These are phyloP conservation scores for Phlyctochytrium bullatum DNA, from an alignment of 192 early-diverging fungal species.

Conservation along the genomic window DNA sequence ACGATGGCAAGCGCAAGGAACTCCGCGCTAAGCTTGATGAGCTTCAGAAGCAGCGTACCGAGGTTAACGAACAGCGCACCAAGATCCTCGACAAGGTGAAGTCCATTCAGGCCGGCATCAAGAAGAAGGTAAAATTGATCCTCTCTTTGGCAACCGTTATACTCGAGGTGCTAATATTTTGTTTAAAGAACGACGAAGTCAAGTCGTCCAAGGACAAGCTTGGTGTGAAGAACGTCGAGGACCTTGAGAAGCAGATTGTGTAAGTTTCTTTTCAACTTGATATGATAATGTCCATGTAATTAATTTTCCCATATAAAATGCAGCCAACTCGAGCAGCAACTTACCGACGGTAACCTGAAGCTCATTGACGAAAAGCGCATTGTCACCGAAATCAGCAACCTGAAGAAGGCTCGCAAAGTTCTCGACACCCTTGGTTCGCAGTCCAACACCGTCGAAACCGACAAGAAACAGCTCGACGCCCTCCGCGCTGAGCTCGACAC, in stretches of 20 bases:
- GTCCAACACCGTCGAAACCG: conserved; percentile 49
- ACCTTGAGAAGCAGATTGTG: conserved; percentile 75
- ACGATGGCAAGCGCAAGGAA: conserved; percentile 56
- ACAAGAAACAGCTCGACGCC: conserved; percentile 65
- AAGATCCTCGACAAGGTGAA: conserved; percentile 73
- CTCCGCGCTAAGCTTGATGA: conserved; percentile 60
- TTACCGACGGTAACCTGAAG: conserved; percentile 72
- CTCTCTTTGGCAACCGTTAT: not conserved
- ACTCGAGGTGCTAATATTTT: not conserved
- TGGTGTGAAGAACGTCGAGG: conserved; percentile 74
- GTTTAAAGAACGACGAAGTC: conserved; percentile 60
- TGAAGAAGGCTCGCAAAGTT: conserved; percentile 73
- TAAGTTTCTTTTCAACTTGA: conserved; percentile 31
- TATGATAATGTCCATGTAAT: not conserved
- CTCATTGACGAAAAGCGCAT: conserved; percentile 87
- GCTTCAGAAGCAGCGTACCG: conserved; percentile 69
- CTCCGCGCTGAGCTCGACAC: conserved; percentile 51
- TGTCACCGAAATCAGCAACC: conserved; percentile 74
- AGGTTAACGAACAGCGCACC: conserved; percentile 64
- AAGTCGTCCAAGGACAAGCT: conserved; percentile 74
- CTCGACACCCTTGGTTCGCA: conserved; percentile 47
- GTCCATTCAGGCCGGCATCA: conserved; percentile 66
- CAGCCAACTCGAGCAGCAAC: conserved; percentile 72
- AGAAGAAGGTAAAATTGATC: conserved; percentile 66
- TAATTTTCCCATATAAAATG: not conserved